phyloP scores from a whole-genome alignment of 139 green algal genomes.

The Trebouxia sp. region DNA sequence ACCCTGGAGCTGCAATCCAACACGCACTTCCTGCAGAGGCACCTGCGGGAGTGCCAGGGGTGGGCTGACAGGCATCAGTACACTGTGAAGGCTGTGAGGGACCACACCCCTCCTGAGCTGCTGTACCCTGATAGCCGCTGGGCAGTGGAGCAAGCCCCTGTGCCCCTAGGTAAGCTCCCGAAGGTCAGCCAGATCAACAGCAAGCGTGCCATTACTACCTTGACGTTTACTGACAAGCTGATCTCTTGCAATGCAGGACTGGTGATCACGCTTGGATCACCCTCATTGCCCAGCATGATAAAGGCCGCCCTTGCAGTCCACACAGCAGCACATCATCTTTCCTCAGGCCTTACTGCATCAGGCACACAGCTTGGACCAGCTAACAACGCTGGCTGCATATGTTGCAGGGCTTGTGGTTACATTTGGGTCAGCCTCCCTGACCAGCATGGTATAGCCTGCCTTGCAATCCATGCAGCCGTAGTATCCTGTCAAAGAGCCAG shows the following conservation, averaged over 20 bases:
- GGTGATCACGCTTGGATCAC: too few species aligned
- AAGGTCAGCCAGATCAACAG: background rate
- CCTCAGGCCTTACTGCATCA: background rate
- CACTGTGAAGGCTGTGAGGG: background rate
- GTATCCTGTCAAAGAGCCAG: too few species aligned
- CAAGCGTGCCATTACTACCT: too few species aligned
- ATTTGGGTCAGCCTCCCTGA: background rate
- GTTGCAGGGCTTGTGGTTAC: background rate
- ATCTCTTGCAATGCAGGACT: too few species aligned
- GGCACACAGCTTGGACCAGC: too few species aligned
- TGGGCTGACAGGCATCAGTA: conserved; percentile 18
- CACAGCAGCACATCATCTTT: background rate
- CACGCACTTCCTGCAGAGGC: background rate
- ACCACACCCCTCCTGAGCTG: background rate
- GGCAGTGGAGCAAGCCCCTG: background rate
- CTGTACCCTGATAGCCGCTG: background rate
- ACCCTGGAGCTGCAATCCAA: background rate
- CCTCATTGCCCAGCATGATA: too few species aligned
- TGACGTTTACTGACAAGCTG: too few species aligned
- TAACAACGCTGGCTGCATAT: too few species aligned
- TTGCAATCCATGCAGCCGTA: background rate
- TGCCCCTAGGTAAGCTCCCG: background rate
- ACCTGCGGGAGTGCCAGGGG: conserved; percentile 2
- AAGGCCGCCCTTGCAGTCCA: too few species aligned
- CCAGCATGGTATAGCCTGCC: background rate